These are phyloP conservation scores for Claviceps lovelessii DNA, from an alignment of 2,329 filamentous ascomycete genomes.

Conservation along the genomic window DNA sequence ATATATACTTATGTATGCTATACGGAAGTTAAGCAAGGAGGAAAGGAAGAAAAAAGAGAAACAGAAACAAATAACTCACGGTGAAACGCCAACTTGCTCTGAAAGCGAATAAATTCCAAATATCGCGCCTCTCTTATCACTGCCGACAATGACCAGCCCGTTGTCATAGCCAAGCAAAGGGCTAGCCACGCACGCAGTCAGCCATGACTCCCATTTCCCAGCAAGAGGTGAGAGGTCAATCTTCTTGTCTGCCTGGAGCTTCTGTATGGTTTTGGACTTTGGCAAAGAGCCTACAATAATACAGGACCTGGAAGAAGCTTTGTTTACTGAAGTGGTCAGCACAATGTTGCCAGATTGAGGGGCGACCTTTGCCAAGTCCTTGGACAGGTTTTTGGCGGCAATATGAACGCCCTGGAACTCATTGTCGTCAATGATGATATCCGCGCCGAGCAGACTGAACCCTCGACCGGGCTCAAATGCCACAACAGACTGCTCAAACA, in stretches of 20 bases:
- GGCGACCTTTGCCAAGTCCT: slow-evolving; percentile 15
- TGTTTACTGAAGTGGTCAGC: slow-evolving; percentile 1
- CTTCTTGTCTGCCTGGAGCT: slow-evolving; percentile 8
- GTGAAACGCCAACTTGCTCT: slow-evolving; percentile 47
- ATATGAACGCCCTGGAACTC: slow-evolving; percentile 20
- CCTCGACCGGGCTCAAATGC: slow-evolving; percentile 11
- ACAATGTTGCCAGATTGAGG: slow-evolving; percentile 5
- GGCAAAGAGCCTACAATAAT: slow-evolving; percentile 13
- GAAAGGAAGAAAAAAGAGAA: too few species aligned
- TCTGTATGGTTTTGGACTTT: slow-evolving; percentile 10
- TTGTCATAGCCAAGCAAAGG: slow-evolving; percentile 27
- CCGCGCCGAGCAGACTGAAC: slow-evolving; percentile 16
- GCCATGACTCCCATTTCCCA: slow-evolving; percentile 43
- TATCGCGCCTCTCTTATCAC: slow-evolving; percentile 44
- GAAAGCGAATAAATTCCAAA: slow-evolving; percentile 46
- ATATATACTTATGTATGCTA: too few species aligned
- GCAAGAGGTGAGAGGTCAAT: slow-evolving; percentile 11
- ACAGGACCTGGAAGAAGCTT: slow-evolving; percentile 5
- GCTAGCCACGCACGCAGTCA: slow-evolving; percentile 31
- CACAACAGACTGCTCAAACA: slow-evolving; percentile 15
- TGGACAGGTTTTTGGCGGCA: slow-evolving; percentile 17
- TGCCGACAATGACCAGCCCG: slow-evolving; percentile 42
- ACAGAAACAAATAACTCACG: slow-evolving; percentile 13
- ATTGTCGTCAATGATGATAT: slow-evolving; percentile 16
- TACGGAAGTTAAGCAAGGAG: too few species aligned